A percentile compares a stretch with the other conserved stretches of the same genome.
These are phyloP conservation scores for Penicillium sclerotigenum DNA, from an alignment of 2,329 filamentous ascomycete species.

Conservation along the genomic window DNA sequence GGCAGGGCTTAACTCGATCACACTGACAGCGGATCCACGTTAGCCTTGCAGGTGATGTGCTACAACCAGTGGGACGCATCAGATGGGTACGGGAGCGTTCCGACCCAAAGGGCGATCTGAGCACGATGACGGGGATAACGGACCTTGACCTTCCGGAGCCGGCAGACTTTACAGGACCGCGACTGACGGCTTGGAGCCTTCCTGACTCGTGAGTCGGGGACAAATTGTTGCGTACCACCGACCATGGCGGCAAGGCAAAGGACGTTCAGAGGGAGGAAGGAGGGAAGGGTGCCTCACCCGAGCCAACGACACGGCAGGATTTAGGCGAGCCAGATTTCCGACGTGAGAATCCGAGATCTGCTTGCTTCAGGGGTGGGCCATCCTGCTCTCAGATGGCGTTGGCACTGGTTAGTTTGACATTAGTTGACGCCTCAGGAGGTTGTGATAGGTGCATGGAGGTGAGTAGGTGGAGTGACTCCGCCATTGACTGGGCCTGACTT, in stretches of 20 bases:
- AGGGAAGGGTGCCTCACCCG: conserved; percentile 12
- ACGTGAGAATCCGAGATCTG: conserved; percentile 31
- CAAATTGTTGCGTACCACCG: conserved; percentile 15
- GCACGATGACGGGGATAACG: conserved; percentile 14
- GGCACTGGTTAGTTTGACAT: not conserved
- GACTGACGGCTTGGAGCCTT: conserved; percentile 34
- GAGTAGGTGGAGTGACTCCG: not conserved
- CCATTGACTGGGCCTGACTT: not conserved
- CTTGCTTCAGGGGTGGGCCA: conserved; percentile 8
- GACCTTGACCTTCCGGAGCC: conserved; percentile 41
- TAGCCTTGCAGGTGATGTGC: conserved; percentile 8
- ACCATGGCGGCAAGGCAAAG: conserved; percentile 20
- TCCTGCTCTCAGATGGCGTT: not conserved
- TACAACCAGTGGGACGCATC: conserved; percentile 1
- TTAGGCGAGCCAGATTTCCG: conserved; percentile 30
- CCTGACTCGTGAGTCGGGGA: conserved; percentile 24
- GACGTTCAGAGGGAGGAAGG: conserved; percentile 3
- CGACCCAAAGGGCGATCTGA: conserved; percentile 18
- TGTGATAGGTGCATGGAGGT: not conserved
- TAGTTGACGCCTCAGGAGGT: not conserved
- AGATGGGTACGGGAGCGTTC: conserved; percentile 12
- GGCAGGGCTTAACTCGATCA: conserved; percentile 40
- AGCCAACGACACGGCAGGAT: conserved; percentile 31
- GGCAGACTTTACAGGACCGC: conserved; percentile 39
- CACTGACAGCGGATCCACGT: conserved; percentile 27